Conservation (phyloP, 2,329 filamentous ascomycete genomes). For the Exophiala sp. region DNA sequence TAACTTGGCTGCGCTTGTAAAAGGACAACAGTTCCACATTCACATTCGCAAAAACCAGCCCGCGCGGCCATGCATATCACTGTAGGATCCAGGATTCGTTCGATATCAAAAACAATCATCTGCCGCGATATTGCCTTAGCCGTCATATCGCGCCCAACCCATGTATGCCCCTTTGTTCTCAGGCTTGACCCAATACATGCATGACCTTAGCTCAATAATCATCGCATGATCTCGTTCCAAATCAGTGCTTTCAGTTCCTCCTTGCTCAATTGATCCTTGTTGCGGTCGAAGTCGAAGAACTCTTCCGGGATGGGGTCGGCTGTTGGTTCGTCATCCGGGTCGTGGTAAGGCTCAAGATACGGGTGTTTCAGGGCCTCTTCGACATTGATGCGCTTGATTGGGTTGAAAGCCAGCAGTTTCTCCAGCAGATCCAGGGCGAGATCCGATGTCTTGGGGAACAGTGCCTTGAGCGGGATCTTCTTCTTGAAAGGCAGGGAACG, state of each 20-base stretch:
- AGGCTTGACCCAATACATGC: neutral
- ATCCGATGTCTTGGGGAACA: conserved; percentile 99
- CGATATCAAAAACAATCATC: too few species aligned
- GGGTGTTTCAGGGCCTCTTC: conserved; percentile 97
- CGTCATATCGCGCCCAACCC: too few species aligned
- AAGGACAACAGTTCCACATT: too few species aligned
- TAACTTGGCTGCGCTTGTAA: too few species aligned
- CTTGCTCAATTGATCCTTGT: conserved; percentile 98
- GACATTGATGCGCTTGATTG: conserved; percentile 95
- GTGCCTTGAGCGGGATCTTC: conserved; percentile 95
- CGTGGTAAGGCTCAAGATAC: conserved; percentile 97
- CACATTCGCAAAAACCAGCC: too few species aligned
- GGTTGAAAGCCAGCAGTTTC: conserved; percentile 96
- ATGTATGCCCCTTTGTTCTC: too few species aligned
- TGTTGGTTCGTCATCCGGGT: conserved; percentile 96
- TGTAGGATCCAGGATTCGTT: too few species aligned
- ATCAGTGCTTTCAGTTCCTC: conserved; percentile 95
- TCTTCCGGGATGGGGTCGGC: conserved; percentile 95
- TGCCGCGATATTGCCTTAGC: too few species aligned
- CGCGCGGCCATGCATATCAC: too few species aligned
- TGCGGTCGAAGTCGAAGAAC: conserved; percentile 99
- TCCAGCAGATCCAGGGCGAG: conserved; percentile 89
- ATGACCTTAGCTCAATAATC: neutral
- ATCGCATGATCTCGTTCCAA: conserved; percentile 92
- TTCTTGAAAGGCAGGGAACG: conserved; percentile 98